Evolutionary conservation across 257 asterid genomes (phyloP), one percentile per base, ranked within the genome.

Genomic region (Nicotiana noctiflora): DNA sequence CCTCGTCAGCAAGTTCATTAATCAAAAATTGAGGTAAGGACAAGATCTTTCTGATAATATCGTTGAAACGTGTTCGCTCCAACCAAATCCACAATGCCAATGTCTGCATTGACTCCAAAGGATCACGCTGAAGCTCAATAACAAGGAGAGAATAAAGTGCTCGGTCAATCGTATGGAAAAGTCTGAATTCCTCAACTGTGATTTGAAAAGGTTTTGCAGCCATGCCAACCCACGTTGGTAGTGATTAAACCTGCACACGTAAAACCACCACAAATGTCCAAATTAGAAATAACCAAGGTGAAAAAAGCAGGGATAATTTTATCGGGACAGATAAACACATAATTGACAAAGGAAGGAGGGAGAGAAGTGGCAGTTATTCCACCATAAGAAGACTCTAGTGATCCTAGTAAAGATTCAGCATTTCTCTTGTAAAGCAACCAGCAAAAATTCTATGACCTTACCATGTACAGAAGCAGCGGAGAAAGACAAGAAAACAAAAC

Each of bases 31-130:
- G 84, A 18, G 90, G 80, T 79, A 85, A 82, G 27, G 86, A 75
- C 59, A 83, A 61, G 67, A 93, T 77, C 75, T 49, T 88, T 70
- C 79, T 46, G 4, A 90, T 74, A 77, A 84, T 14, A 25, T 81
- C 61, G 81, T 76, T 70, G 64, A 67, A 75, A 21, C 90, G 88
- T 2, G 32, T 9, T 12, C 82, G 84, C 82, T 93, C 97, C 18
- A 92, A 31, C 91, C 93, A 92, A 44, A 92, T 60, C 94, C 93
- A 90, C 3, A 92, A 74, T 66, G 90, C 91, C 87, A 93, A 59
- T 10, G 88, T 77, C 29, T 88, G 91, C 15, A 92, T 82, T 49
- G 88, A 82, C 49, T 90, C 95, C 0, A 79, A 1, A 9, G 95
- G 94, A 59, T 89, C 77, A 62, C 92, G 92, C 19, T 81, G 57